Base-by-base conservation (phyloP, 2,329 filamentous ascomycete genomes). In the Cercospora janseana region DNA sequence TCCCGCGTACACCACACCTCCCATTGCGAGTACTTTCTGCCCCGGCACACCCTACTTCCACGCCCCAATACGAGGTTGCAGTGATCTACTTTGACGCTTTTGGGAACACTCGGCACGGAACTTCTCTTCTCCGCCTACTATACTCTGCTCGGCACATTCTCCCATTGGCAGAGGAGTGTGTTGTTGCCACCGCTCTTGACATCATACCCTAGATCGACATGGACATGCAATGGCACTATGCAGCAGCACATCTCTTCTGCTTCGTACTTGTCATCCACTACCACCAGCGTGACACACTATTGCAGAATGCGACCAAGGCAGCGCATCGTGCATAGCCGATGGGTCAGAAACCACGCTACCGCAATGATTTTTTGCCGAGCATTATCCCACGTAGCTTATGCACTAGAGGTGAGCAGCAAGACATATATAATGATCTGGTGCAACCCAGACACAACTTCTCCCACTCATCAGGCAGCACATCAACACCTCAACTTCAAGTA, bases 161-260 rank as follows among this genome's bases (percentile, higher is more conserved):
- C 23, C 35, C 3, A 20, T 40, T 26, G 35, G 21, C 21, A 13
- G 31, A 16, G 28, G 37, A 34, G 29, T 24, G 20, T 35, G 13
- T 31, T 21, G 29, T 35, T 20, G 32, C 44, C 32, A 47, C 44
- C 29, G 27, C 40, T 47, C 24, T 16, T 47, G 26, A 47, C 32
- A 47, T 47, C 43, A 47, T 21, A 29, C 20, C 32, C 44, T 29
- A 24, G 32, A 24, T 24, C 35, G 35, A 23, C 35, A 23, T 40
- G 20, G n/a, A n/a, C n/a, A n/a, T n/a, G n/a, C n/a, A n/a, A n/a
- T n/a, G n/a, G n/a, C n/a, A n/a, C n/a, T n/a, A n/a, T n/a, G n/a
- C n/a, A n/a, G n/a, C n/a, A n/a, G n/a, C n/a, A n/a, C n/a, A n/a
- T n/a, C n/a, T n/a, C n/a, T n/a, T n/a, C n/a, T n/a, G n/a, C n/a